A percentile compares a stretch with the other conserved stretches of the same genome.
These are phyloP conservation scores for Ceratorhiza oryzae-sativae DNA, from an alignment of 1,284 basidiomycete species.

Conservation along the genomic window DNA sequence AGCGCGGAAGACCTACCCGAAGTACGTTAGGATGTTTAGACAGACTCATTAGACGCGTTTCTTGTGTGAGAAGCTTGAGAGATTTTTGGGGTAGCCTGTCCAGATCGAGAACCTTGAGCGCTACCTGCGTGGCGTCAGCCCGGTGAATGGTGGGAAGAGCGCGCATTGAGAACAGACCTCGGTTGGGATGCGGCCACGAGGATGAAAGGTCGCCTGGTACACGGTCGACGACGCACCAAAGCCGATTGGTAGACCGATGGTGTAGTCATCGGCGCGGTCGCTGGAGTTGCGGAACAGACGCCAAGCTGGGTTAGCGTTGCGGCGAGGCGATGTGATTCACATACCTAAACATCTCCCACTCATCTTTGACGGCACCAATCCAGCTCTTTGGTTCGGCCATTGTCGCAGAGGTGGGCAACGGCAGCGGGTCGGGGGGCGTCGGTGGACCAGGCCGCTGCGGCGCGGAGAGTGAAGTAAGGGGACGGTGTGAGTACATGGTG, in stretches of 20 bases:
- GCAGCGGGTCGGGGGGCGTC: background rate
- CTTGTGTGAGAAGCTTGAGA: constrained; percentile 73
- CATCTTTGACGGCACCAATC: constrained; percentile 81
- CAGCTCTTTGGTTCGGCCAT: constrained; percentile 28
- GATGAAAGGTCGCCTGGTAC: constrained; percentile 71
- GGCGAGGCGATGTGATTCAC: constrained; percentile 39
- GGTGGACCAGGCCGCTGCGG: background rate
- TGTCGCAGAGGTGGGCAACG: background rate
- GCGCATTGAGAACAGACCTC: constrained; percentile 28
- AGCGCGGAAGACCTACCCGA: constrained; percentile 12
- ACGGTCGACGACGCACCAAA: constrained; percentile 90
- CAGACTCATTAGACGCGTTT: constrained; percentile 90
- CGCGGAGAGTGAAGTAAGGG: constrained; percentile 10
- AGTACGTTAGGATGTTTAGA: constrained; percentile 60
- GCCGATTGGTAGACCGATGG: constrained; percentile 74
- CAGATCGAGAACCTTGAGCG: constrained; percentile 87
- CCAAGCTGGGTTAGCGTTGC: constrained; percentile 2
- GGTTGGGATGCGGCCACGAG: constrained; percentile 47
- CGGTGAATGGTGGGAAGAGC: constrained; percentile 44
- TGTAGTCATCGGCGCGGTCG: constrained; percentile 73
- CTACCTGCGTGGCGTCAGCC: constrained; percentile 64
- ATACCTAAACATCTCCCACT: constrained; percentile 83
- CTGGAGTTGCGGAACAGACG: constrained; percentile 52
- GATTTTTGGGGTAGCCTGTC: constrained; percentile 74
- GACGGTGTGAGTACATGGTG: background rate